Evolutionary conservation across 2,329 filamentous ascomycete genomes (phyloP).

Genomic region (Aspergillus terreus): DNA sequence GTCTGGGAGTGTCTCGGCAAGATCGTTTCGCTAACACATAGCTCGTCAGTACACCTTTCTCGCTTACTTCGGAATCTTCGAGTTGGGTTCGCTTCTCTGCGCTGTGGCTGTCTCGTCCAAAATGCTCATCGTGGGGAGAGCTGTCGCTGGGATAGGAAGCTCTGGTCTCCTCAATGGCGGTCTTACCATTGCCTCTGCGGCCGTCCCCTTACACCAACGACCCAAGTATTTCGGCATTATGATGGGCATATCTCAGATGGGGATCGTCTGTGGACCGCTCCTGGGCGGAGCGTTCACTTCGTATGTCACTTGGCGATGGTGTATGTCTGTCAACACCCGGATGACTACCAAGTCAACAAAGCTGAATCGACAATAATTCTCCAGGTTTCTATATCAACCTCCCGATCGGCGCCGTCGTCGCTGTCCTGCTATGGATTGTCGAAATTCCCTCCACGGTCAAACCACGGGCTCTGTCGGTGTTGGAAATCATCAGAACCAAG

Average conservation of each 20-base stretch:
- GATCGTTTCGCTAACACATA: neutral
- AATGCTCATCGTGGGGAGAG: conserved; percentile 29
- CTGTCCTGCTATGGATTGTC: conserved; percentile 22
- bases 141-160: conserved; percentile 24
- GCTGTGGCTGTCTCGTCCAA: conserved; percentile 23
- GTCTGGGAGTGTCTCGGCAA: neutral
- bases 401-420: conserved; percentile 36
- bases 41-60: conserved; percentile 20
- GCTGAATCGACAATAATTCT: conserved; percentile 38
- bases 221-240: conserved; percentile 18
- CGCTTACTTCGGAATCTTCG: conserved; percentile 25
- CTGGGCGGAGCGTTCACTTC: conserved; percentile 42
- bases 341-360: neutral
- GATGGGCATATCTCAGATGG: conserved; percentile 31
- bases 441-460: conserved; percentile 9
- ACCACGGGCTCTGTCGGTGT: conserved; percentile 2
- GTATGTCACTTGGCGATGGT: conserved; percentile 25
- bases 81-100: conserved; percentile 26
- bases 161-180: conserved; percentile 25
- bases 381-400: conserved; percentile 51
- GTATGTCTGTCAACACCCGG: conserved; percentile 6
- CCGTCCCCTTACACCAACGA: conserved; percentile 22
- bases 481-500: conserved; percentile 20
- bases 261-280: conserved; percentile 33
- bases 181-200: conserved; percentile 22